Base-by-base conservation (phyloP, 148 eudicot species). In the Heliosperma pusillum region DNA sequence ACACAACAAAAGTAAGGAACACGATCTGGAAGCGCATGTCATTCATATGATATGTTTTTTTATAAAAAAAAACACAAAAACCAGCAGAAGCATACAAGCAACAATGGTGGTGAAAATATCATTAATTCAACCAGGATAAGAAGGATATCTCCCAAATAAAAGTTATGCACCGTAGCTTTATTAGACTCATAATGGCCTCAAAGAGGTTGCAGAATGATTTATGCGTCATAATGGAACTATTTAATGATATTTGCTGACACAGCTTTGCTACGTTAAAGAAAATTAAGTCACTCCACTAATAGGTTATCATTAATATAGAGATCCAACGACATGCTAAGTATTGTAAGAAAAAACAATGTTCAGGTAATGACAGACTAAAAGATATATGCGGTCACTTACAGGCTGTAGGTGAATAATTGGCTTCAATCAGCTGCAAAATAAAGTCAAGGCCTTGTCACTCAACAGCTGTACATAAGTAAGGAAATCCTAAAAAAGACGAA, bases 401-500 rank as follows among this genome's bases (percentile, higher is more conserved):
- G 76, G 75, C 84, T 73, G 76, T 74, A 83, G 73, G 78, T 76
- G 88, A 79, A 76, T 77, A 77, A 71, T 78, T 71, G 66, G 30
- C 52, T 64, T 75, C 70, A 20, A 26, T 57, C 53, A 58, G 78
- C 97, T 90, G 89, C 84, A 86, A 15, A 64, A 55, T 29, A 73
- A 60, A 65, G 44, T 42, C 67, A 27, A 53, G 45, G 50, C 25
- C 53, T 71, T 22, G 61, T 74, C 27, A 76, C 27, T 64, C 74
- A 33, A 74, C 71, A 40, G 67, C 56, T 36, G 71, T 4, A 77
- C 33, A 53, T 12, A 75, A 44, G 53, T 9, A 52, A 26, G 56
- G n/a, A 69, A 20, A 24, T 25, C 5, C 21, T 52, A 58, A 56
- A 45, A 36, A 15, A 20, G 42, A 63, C 21, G 44, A 19, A 0